Percentiles rank a stretch among this genome's conserved stretches.
These are phyloP conservation scores for Mortierella sp. DNA, from an alignment of 371 early-diverging fungal genomes.

Conservation along the genomic window DNA sequence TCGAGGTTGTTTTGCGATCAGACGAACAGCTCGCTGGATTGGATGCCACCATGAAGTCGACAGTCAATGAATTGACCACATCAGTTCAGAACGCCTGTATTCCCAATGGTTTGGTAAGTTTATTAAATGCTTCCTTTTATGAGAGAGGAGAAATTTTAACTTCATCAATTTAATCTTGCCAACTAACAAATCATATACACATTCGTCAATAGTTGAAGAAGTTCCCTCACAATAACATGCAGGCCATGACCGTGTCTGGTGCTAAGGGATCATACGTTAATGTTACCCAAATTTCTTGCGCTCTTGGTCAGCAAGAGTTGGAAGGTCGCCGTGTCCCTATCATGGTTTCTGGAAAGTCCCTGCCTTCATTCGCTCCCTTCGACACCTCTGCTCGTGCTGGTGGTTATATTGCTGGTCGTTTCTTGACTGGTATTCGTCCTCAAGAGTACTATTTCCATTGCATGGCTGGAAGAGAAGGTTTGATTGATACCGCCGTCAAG, in stretches of 20 bases:
- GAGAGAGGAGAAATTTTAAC: not conserved
- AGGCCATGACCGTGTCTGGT: constrained; percentile 98
- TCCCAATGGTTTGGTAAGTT: constrained; percentile 84
- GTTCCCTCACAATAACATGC: constrained; percentile 99
- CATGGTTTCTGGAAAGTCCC: constrained; percentile 97
- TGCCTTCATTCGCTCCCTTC: constrained; percentile 95
- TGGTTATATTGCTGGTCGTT: constrained; percentile 98
- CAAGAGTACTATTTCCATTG: constrained; percentile 95
- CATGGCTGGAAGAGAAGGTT: constrained; percentile 99
- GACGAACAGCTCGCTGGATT: constrained; percentile 91
- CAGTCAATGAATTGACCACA: constrained; percentile 87
- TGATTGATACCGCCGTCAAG: constrained; percentile 99
- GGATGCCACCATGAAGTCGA: constrained; percentile 91
- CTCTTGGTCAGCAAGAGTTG: constrained; percentile 99
- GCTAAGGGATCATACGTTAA: constrained; percentile 99
- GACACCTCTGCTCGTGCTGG: constrained; percentile 95
- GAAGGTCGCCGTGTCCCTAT: constrained; percentile 99
- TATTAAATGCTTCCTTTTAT: not conserved
- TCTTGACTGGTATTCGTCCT: constrained; percentile 99
- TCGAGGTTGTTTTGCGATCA: constrained; percentile 89
- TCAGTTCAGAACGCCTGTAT: constrained; percentile 86
- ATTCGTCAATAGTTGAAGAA: constrained; percentile 38
- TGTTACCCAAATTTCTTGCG: constrained; percentile 98
- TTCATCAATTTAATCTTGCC: not conserved
- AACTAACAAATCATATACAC: not conserved